Evolutionary conservation across 331 rosid genomes (phyloP).

Genomic region (Cydonia oblonga): DNA sequence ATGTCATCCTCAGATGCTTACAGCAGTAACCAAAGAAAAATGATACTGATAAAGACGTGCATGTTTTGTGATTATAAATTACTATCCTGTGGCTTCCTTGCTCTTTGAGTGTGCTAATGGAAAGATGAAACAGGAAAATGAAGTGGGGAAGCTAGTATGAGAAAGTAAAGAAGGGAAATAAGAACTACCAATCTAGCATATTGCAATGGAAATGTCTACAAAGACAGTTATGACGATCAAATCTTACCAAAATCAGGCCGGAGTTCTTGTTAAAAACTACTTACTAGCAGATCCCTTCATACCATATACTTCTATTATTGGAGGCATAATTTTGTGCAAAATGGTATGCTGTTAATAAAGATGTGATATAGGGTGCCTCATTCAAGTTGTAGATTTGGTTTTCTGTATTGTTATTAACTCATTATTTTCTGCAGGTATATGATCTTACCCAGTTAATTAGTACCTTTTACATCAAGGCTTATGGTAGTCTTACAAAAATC

Average conservation of each 20-base stretch:
- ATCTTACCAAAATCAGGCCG: constrained; percentile 51
- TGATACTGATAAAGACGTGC: background rate
- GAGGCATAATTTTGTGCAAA: constrained; percentile 46
- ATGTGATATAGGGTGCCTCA: background rate
- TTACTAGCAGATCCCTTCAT: constrained; percentile 33
- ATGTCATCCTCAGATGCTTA: background rate
- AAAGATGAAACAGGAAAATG: constrained; percentile 8
- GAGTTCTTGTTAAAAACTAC: constrained; percentile 25
- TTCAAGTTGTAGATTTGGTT: background rate
- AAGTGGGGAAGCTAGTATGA: constrained; percentile 7
- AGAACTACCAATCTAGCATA: constrained; percentile 2
- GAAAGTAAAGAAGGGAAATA: constrained; percentile 7
- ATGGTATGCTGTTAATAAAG: constrained; percentile 21
- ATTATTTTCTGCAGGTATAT: constrained; percentile 25
- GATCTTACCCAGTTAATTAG: constrained; percentile 45
- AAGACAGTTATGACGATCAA: constrained; percentile 32
- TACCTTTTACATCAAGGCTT: constrained; percentile 35
- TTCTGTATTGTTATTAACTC: background rate
- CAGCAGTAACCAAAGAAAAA: background rate
- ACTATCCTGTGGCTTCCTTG: background rate
- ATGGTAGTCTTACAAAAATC: constrained; percentile 44
- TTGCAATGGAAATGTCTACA: constrained; percentile 16
- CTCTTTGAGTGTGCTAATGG: background rate
- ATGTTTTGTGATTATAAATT: background rate
- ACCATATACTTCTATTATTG: constrained; percentile 35